Evolutionary conservation across 2,329 filamentous ascomycete genomes (phyloP), one percentile per base, ranked within the genome.

Genomic region (Nemania serpens): DNA sequence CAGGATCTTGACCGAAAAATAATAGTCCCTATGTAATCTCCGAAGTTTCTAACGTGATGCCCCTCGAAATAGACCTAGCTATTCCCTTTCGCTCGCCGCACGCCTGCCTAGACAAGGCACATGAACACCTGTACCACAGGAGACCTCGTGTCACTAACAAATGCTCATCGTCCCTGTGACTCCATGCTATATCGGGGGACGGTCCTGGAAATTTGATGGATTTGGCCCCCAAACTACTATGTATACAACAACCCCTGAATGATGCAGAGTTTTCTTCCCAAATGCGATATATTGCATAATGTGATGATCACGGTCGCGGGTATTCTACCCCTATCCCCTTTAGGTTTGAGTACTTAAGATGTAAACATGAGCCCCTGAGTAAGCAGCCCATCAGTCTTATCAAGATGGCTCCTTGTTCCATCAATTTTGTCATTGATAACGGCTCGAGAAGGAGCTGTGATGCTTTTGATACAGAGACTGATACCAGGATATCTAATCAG

Each of bases 211-310:
- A 59, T 52, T 59, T 36, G 50, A 39, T 55, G 41, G 42, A 20
- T 49, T 39, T 15, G 41, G 51, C 60, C 60, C 60, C 48, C 51
- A 59, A 62, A 29, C 39, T 12, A 25, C n/a, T 22, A 33, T 11
- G 22, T 39, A n/a, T 18, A 22, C 43, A 42, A 29, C 22, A 18
- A 11, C 20, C 20, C 7, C 36, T 39, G 36, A 51, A 1, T 48
- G 34, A 2, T 34, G 36, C 37, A 58, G 54, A 61, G 50, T 50
- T 55, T 55, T 55, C 36, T n/a, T 46, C 18, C 15, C 12, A 62
- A 55, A n/a, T 50, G 12, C 39, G 5, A 46, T 47, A 43, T 43
- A 49, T 33, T 59, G 46, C 50, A 55, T 59, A 62, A 51, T 48
- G 42, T 17, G 45, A 37, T 47, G 47, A 51, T 55, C 18, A 42